Percentiles rank a stretch among this genome's conserved stretches.
Evolutionary conservation across 306 rosid genomes (phyloP).

Genomic region (Begonia peltatifolia): DNA sequence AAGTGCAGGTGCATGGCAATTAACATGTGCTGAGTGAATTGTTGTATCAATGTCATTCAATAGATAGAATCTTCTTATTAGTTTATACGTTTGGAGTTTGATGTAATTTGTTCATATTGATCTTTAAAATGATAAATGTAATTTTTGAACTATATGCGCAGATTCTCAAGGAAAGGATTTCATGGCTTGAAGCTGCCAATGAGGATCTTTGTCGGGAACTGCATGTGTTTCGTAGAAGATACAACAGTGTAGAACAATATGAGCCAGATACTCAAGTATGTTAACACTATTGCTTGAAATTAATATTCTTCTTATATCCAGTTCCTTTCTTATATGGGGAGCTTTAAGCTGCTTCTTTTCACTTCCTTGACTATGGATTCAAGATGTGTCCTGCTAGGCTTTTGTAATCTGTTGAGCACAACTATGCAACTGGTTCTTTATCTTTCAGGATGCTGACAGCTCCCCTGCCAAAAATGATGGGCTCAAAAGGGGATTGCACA

Average conservation of each 20-base stretch:
- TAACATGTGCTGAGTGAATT: too few relatives aligned
- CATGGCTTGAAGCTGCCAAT: slow-evolving; percentile 97
- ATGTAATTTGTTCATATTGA: neutral
- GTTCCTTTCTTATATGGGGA: too few relatives aligned
- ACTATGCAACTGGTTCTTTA: slow-evolving; percentile 12
- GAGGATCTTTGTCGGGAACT: slow-evolving; percentile 97
- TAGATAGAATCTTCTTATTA: too few relatives aligned
- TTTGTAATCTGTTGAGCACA: slow-evolving; percentile 2
- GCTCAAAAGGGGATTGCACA: slow-evolving; percentile 75
- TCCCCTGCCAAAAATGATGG: slow-evolving; percentile 66
- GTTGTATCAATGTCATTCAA: too few relatives aligned
- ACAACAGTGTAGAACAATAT: slow-evolving; percentile 38
- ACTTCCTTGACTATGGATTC: neutral
- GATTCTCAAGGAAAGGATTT: slow-evolving; percentile 93
- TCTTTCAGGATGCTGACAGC: slow-evolving; percentile 54
- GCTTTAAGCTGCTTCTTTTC: too few relatives aligned
- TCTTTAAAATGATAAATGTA: slow-evolving; percentile 3
- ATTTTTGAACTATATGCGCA: slow-evolving; percentile 15
- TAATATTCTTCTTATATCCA: too few relatives aligned
- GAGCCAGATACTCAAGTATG: slow-evolving; percentile 69
- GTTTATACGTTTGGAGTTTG: too few relatives aligned
- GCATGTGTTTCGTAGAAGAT: slow-evolving; percentile 79
- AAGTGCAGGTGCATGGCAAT: slow-evolving; percentile 64
- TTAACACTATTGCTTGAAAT: neutral
- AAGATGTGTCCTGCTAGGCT: neutral